These are phyloP conservation scores for Phytophthora sansomeana DNA, from an alignment of 352 stramenopile genomes.

Conservation along the genomic window DNA sequence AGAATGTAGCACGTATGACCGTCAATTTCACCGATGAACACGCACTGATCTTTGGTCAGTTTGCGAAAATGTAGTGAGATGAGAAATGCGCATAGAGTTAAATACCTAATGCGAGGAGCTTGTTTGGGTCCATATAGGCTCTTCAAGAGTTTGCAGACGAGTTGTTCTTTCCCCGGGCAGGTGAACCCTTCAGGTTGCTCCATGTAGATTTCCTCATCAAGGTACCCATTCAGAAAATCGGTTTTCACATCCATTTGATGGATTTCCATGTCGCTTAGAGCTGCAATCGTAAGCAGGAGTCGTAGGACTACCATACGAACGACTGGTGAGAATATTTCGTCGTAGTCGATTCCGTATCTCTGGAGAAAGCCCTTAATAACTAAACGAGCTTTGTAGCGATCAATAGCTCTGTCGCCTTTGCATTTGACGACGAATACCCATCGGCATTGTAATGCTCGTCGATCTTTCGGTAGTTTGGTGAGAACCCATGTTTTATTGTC, in stretches of 20 bases:
- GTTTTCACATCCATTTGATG: slow-evolving; percentile 30
- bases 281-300: slow-evolving; percentile 12
- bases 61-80: slow-evolving; percentile 13
- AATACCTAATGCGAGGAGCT: slow-evolving; percentile 19
- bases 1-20: slow-evolving; percentile 19
- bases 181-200: slow-evolving; percentile 6
- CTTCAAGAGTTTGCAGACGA: slow-evolving; percentile 15
- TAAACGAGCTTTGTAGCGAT: slow-evolving; percentile 3
- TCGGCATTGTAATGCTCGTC: slow-evolving; percentile 2
- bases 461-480: background rate
- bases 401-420: background rate
- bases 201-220: slow-evolving; percentile 27
- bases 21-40: slow-evolving; percentile 16
- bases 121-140: slow-evolving; percentile 25
- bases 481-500: slow-evolving; percentile 2
- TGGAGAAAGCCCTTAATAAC: slow-evolving; percentile 12
- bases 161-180: background rate
- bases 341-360: slow-evolving; percentile 2
- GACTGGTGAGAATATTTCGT: slow-evolving; percentile 6
- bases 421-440: slow-evolving; percentile 19
- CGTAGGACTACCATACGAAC: slow-evolving; percentile 7
- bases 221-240: slow-evolving; percentile 19
- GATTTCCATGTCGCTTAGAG: slow-evolving; percentile 18
- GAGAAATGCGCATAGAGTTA: slow-evolving; percentile 17
- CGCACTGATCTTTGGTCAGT: slow-evolving; percentile 25